Conservation (phyloP, 352 stramenopile species). For the Saprolegnia diclina region DNA sequence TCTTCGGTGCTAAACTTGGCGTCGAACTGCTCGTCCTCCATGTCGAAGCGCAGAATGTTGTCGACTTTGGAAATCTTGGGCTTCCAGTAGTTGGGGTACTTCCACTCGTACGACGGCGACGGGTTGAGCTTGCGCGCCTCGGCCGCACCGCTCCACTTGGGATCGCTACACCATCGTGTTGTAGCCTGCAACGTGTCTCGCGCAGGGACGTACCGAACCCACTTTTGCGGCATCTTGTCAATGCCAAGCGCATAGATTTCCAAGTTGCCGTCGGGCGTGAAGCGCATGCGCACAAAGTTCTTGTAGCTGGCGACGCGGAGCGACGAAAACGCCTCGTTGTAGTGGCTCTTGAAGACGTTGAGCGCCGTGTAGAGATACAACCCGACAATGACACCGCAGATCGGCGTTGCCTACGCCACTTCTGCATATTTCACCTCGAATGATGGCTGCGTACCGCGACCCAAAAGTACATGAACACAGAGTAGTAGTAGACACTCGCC, state of each 20-base stretch:
- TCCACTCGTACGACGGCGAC: conserved; percentile 67
- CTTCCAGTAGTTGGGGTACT: conserved; percentile 74
- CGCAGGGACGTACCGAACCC: conserved; percentile 47
- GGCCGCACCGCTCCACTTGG: conserved; percentile 62
- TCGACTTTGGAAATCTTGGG: conserved; percentile 73
- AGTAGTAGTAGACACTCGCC: conserved; percentile 76
- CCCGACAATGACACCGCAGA: conserved; percentile 76
- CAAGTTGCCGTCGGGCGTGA: conserved; percentile 64
- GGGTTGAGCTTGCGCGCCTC: conserved; percentile 49
- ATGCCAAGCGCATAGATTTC: conserved; percentile 80
- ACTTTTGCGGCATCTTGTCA: conserved; percentile 86
- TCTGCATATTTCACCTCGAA: background rate
- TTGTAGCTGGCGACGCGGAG: conserved; percentile 87
- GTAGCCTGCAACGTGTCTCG: background rate
- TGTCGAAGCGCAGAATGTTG: conserved; percentile 78
- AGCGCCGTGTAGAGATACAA: conserved; percentile 80
- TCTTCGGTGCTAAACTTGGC: conserved; percentile 66
- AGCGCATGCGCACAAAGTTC: conserved; percentile 80
- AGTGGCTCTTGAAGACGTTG: conserved; percentile 81
- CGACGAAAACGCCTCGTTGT: conserved; percentile 86
- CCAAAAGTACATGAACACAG: conserved; percentile 84
- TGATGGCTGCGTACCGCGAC: conserved; percentile 39
- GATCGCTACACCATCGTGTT: conserved; percentile 38
- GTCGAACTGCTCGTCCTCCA: conserved; percentile 75
- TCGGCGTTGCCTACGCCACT: conserved; percentile 43